A percentile compares a stretch with the other conserved stretches of the same genome.
Conservation (phyloP, 1,284 basidiomycete species). For the Papiliotrema nemorosa region DNA sequence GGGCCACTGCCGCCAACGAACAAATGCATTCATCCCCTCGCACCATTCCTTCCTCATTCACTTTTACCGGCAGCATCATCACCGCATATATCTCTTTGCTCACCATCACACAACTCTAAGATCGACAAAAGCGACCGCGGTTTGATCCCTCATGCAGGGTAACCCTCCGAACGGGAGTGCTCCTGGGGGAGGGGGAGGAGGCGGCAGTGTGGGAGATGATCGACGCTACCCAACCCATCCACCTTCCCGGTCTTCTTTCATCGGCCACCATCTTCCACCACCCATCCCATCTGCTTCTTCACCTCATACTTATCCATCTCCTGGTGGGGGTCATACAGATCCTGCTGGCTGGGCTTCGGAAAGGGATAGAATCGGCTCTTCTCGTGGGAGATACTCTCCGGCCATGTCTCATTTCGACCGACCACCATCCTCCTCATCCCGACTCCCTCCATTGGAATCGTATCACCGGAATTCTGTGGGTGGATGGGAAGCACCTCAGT, state of each 20-base stretch:
- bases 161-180: no score
- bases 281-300: conserved; percentile 4
- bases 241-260: not conserved
- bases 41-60: no score
- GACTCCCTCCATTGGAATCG: not conserved
- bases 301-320: conserved; percentile 2
- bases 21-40: no score
- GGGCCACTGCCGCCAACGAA: no score
- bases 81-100: no score
- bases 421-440: not conserved
- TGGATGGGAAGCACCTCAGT: not conserved
- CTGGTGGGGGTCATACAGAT: conserved; percentile 1
- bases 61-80: no score
- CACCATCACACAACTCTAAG: no score
- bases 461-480: not conserved
- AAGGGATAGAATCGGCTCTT: not conserved
- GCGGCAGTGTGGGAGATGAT: not conserved
- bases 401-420: not conserved
- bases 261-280: conserved; percentile 5
- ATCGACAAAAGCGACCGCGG: no score
- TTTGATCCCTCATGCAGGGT: no score
- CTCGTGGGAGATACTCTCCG: conserved; percentile 1
- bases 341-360: conserved; percentile 1
- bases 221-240: not conserved
- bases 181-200: no score